Evolutionary conservation across 2,329 filamentous ascomycete species (phyloP).

Genomic region (Aureobasidium namibiae): DNA sequence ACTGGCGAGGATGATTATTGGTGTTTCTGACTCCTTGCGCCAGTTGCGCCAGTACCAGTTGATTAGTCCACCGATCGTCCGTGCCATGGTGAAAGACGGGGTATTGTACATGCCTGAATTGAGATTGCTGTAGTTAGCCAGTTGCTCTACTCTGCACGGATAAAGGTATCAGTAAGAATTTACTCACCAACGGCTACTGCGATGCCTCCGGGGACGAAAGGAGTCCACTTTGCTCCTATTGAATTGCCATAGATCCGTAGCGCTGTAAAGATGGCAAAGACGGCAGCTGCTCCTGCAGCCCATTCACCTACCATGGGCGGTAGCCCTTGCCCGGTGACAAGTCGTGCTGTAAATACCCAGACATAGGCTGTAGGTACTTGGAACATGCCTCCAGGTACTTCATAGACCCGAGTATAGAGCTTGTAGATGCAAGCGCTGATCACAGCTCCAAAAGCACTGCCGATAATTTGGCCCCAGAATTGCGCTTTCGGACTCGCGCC

Average conservation of each 20-base stretch:
- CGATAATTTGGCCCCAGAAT: constrained; percentile 94
- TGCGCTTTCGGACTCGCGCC: constrained; percentile 90
- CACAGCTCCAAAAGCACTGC: constrained; percentile 75
- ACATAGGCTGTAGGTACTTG: constrained; percentile 92
- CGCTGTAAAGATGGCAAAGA: constrained; percentile 66
- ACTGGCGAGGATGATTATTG: constrained; percentile 78
- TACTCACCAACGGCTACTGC: constrained; percentile 79
- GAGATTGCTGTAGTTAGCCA: background rate
- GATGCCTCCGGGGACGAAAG: constrained; percentile 81
- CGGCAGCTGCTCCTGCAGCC: constrained; percentile 61
- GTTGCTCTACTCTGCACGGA: background rate
- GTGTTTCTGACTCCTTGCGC: constrained; percentile 54
- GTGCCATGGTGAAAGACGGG: constrained; percentile 85
- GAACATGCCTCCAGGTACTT: constrained; percentile 80
- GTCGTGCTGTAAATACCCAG: constrained; percentile 91
- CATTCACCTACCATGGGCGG: constrained; percentile 77
- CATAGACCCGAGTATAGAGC: constrained; percentile 83
- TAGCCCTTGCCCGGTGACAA: constrained; percentile 85
- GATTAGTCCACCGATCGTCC: constrained; percentile 69
- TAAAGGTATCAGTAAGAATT: background rate
- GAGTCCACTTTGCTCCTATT: constrained; percentile 52
- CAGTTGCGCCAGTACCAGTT: constrained; percentile 68
- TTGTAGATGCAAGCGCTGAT: constrained; percentile 81
- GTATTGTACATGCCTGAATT: constrained; percentile 85
- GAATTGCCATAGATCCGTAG: constrained; percentile 52